Evolutionary conservation across 108 stramenopile species (phyloP).

Genomic region (Skeletonema menzelii): DNA sequence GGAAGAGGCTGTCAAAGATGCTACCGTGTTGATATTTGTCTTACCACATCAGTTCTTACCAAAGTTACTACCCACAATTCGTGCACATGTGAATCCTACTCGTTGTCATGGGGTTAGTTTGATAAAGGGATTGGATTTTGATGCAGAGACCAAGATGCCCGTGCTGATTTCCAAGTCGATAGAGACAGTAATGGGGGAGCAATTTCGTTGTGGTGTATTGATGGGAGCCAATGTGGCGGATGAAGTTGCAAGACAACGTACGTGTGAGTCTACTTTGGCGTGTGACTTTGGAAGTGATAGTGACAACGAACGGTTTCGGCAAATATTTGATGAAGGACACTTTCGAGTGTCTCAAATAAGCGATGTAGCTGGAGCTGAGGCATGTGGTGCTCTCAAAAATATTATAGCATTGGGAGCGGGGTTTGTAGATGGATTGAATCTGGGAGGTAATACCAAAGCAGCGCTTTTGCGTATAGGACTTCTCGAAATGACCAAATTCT

Average conservation of each 20-base stretch:
- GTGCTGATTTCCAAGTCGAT: constrained; percentile 79
- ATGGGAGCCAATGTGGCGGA: constrained; percentile 98
- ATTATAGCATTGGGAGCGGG: constrained; percentile 96
- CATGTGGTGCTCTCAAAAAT: constrained; percentile 97
- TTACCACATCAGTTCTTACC: constrained; percentile 95
- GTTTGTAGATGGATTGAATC: constrained; percentile 90
- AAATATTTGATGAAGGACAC: constrained; percentile 76
- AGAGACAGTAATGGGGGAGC: constrained; percentile 67
- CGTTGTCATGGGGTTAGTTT: constrained; percentile 81
- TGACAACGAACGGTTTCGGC: constrained; percentile 71
- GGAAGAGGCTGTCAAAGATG: constrained; percentile 76
- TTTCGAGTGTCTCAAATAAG: constrained; percentile 90
- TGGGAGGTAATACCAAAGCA: constrained; percentile 97
- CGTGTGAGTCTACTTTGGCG: constrained; percentile 96
- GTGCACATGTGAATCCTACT: constrained; percentile 58
- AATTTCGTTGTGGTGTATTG: constrained; percentile 84
- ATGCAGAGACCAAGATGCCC: constrained; percentile 58
- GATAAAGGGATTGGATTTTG: constrained; percentile 87
- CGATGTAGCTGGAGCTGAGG: constrained; percentile 92
- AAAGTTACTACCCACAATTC: constrained; percentile 73
- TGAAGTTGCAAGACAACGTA: constrained; percentile 92
- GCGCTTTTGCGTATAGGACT: constrained; percentile 83
- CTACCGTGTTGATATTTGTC: constrained; percentile 93
- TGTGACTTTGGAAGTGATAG: constrained; percentile 69
- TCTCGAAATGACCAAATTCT: constrained; percentile 91